These are phyloP conservation scores for Penicillium expansum DNA, from an alignment of 2,329 filamentous ascomycete species.

Conservation along the genomic window DNA sequence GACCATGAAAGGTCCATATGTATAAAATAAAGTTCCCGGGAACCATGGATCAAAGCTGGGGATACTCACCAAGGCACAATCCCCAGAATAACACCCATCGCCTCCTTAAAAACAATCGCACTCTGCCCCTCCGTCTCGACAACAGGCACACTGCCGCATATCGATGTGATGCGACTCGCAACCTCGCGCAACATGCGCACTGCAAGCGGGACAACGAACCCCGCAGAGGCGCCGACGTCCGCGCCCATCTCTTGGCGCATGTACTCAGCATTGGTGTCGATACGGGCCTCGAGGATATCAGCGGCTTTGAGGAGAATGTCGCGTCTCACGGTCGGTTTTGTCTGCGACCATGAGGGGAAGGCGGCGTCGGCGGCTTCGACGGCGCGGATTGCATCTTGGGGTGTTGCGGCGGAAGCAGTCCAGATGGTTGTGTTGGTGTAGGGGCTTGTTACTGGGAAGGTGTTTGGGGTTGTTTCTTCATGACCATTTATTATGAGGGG, in stretches of 20 bases:
- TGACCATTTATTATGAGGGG: constrained; percentile 41
- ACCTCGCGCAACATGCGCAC: constrained; percentile 48
- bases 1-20: background rate
- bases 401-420: constrained; percentile 54
- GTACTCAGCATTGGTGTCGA: constrained; percentile 56
- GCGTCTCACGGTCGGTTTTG: constrained; percentile 60
- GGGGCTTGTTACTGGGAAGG: constrained; percentile 54
- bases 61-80: constrained; percentile 70
- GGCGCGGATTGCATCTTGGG: constrained; percentile 42
- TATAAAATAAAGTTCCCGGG: background rate
- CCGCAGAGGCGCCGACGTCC: constrained; percentile 32
- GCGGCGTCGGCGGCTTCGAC: constrained; percentile 60
- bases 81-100: constrained; percentile 72
- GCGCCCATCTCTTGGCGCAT: constrained; percentile 58
- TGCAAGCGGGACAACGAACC: constrained; percentile 31
- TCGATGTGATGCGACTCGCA: constrained; percentile 47
- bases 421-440: constrained; percentile 52
- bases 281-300: constrained; percentile 48
- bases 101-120: constrained; percentile 68
- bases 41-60: background rate
- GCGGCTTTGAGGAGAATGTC: constrained; percentile 69
- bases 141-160: constrained; percentile 50
- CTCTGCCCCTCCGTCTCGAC: constrained; percentile 51
- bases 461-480: constrained; percentile 29
- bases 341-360: constrained; percentile 64